Conservation (phyloP, 805 yeast species). For the Wickerhamomyces canadensis region DNA sequence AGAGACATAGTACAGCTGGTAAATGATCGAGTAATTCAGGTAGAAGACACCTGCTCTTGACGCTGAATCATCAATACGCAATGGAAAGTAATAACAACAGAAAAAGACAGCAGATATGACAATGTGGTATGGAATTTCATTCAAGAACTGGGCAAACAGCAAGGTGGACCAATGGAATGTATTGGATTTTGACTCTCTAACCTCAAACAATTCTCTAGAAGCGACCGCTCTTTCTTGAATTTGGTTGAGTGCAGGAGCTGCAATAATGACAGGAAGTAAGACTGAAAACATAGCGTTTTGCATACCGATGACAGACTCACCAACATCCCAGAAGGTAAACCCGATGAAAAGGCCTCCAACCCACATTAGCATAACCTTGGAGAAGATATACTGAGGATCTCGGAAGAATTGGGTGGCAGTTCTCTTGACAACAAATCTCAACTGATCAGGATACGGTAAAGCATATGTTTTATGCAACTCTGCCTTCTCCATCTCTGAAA, state of each 20-base stretch:
- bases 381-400: slow-evolving; percentile 53
- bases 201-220: slow-evolving; percentile 62
- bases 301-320: slow-evolving; percentile 46
- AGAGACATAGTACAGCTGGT: slow-evolving; percentile 38
- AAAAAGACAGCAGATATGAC: slow-evolving; percentile 45
- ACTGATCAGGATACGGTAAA: slow-evolving; percentile 42
- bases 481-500: slow-evolving; percentile 6
- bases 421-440: slow-evolving; percentile 35
- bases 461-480: slow-evolving; percentile 21
- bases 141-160: slow-evolving; percentile 45
- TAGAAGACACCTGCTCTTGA: slow-evolving; percentile 46
- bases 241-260: slow-evolving; percentile 59
- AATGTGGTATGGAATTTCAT: slow-evolving; percentile 58
- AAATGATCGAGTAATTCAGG: slow-evolving; percentile 37
- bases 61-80: slow-evolving; percentile 35
- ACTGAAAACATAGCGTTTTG: slow-evolving; percentile 57
- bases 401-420: slow-evolving; percentile 47
- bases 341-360: slow-evolving; percentile 66
- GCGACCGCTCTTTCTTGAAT: slow-evolving; percentile 54
- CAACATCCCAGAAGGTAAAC: slow-evolving; percentile 63
- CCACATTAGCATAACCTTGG: slow-evolving; percentile 50
- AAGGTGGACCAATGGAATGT: slow-evolving; percentile 70
- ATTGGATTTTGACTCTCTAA: slow-evolving; percentile 65
- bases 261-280: slow-evolving; percentile 53
- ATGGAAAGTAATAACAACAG: slow-evolving; percentile 48